Percentiles rank a stretch among this genome's conserved stretches.
Evolutionary conservation across 2,329 filamentous ascomycete species (phyloP).

Genomic region (Arthrinium puccinioides): DNA sequence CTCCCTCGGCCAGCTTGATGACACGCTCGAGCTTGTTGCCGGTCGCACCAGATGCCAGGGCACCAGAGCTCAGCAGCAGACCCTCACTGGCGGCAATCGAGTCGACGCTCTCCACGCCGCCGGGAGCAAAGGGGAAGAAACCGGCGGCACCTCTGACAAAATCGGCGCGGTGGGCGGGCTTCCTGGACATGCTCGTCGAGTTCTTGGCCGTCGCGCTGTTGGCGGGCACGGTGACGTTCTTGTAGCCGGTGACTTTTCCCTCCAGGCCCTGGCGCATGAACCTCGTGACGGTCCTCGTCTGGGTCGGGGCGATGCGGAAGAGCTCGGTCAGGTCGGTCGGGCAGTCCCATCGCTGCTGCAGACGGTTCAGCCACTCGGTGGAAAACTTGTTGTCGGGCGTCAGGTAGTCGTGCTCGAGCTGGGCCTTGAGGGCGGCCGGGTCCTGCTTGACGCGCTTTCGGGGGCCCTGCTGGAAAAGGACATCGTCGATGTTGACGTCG

Average conservation of each 20-base stretch:
- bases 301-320: slow-evolving; percentile 81
- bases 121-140: slow-evolving; percentile 90
- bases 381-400: slow-evolving; percentile 75
- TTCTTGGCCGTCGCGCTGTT: slow-evolving; percentile 90
- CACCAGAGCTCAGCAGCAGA: slow-evolving; percentile 52
- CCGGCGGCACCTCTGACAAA: slow-evolving; percentile 90
- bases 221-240: slow-evolving; percentile 85
- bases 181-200: slow-evolving; percentile 80
- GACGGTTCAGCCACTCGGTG: slow-evolving; percentile 74
- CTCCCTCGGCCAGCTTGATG: slow-evolving; percentile 74
- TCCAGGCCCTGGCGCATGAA: slow-evolving; percentile 89
- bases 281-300: slow-evolving; percentile 88
- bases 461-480: slow-evolving; percentile 41
- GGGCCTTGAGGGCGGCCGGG: slow-evolving; percentile 57
- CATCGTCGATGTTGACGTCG: slow-evolving; percentile 44
- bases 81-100: slow-evolving; percentile 79
- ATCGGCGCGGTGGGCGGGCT: slow-evolving; percentile 78
- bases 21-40: slow-evolving; percentile 67
- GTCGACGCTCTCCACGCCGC: slow-evolving; percentile 80
- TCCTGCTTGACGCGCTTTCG: slow-evolving; percentile 40
- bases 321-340: slow-evolving; percentile 75
- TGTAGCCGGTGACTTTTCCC: slow-evolving; percentile 87
- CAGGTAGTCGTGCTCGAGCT: slow-evolving; percentile 71
- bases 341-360: slow-evolving; percentile 86
- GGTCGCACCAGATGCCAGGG: slow-evolving; percentile 32